A percentile compares a stretch with the other conserved stretches of the same genome.
These are phyloP conservation scores for Kwoniella sp. DNA, from an alignment of 768 basidiomycete genomes.

Conservation along the genomic window DNA sequence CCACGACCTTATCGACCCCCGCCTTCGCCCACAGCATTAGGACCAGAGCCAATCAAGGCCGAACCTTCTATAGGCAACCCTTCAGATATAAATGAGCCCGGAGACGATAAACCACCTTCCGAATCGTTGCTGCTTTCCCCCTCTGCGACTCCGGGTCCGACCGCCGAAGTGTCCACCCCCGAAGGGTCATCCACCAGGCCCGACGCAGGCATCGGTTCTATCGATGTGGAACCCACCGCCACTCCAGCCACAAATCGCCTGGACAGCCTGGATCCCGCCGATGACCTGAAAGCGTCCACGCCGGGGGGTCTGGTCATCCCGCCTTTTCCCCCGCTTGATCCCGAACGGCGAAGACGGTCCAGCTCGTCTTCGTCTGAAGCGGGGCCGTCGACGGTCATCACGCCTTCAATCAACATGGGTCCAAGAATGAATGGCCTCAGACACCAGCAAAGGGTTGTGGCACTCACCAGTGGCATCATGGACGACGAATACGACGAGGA, in stretches of 20 bases:
- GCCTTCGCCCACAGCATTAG: conserved; percentile 3
- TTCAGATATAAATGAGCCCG: background rate
- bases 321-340: conserved; percentile 44
- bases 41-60: conserved; percentile 4
- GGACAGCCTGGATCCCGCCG: conserved; percentile 4
- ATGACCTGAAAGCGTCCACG: conserved; percentile 36
- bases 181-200: conserved; percentile 3
- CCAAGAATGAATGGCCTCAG: conserved; percentile 13
- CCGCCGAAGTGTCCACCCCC: too few relatives aligned
- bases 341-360: conserved; percentile 12
- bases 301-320: conserved; percentile 44
- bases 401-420: background rate
- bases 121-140: conserved; percentile 26
- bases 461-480: conserved; percentile 1
- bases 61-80: background rate
- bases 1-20: conserved; percentile 11
- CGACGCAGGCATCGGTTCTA: background rate
- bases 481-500: conserved; percentile 42
- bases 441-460: conserved; percentile 1
- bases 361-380: background rate
- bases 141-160: too few relatives aligned
- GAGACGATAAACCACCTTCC: conserved; percentile 16
- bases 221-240: conserved; percentile 18
- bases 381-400: background rate
- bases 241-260: conserved; percentile 4